Conservation (phyloP, 2,329 filamentous ascomycete species). For the Tolypocladium tundrense region DNA sequence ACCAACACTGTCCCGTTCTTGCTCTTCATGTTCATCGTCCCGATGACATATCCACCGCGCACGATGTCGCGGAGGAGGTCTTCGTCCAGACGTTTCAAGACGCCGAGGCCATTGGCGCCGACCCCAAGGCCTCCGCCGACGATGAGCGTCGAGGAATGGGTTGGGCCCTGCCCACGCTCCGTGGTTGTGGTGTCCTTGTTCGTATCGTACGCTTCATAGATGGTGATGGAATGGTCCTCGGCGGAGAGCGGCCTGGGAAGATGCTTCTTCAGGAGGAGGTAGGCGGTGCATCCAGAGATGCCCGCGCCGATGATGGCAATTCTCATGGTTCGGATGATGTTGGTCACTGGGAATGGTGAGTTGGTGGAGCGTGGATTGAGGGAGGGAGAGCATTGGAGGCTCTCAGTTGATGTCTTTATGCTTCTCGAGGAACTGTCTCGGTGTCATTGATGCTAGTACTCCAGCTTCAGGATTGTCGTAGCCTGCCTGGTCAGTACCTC, state of each 20-base stretch:
- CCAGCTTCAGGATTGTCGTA: neutral
- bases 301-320: slow-evolving; percentile 15
- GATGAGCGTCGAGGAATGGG: slow-evolving; percentile 12
- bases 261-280: slow-evolving; percentile 13
- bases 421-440: neutral
- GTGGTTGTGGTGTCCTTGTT: slow-evolving; percentile 7
- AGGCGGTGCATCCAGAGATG: slow-evolving; percentile 13
- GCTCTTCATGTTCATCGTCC: slow-evolving; percentile 11
- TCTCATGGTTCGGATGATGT: slow-evolving; percentile 8
- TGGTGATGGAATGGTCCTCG: slow-evolving; percentile 9
- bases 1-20: slow-evolving; percentile 12
- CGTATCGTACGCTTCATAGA: slow-evolving; percentile 14
- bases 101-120: slow-evolving; percentile 13
- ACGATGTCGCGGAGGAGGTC: slow-evolving; percentile 11
- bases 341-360: neutral
- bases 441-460: neutral
- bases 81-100: slow-evolving; percentile 13
- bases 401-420: neutral
- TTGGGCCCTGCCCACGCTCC: slow-evolving; percentile 8
- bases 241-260: slow-evolving; percentile 3
- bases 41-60: slow-evolving; percentile 10
- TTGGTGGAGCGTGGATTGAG: neutral
- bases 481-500: neutral
- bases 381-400: neutral
- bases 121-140: slow-evolving; percentile 14